These are phyloP conservation scores for Jatropha curcas DNA, from an alignment of 345 rosid genomes.

Conservation along the genomic window DNA sequence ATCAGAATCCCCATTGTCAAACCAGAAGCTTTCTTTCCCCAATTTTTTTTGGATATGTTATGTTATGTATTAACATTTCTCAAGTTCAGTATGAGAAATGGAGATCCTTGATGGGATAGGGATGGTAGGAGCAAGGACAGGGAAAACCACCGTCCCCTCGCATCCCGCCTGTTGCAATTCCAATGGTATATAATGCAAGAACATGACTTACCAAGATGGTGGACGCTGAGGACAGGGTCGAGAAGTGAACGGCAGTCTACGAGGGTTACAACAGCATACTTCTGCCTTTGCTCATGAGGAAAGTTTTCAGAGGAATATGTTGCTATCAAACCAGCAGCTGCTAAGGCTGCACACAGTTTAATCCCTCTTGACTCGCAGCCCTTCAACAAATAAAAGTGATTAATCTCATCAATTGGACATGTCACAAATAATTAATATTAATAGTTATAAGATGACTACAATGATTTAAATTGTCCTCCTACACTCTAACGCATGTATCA, in stretches of 20 bases:
- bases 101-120: too few species aligned
- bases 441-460: too few species aligned
- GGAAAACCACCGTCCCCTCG: too few species aligned
- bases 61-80: too few species aligned
- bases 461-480: too few species aligned
- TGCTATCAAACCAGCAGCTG: slow-evolving; percentile 45
- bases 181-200: too few species aligned
- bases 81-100: too few species aligned
- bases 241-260: slow-evolving; percentile 63
- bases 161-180: too few species aligned
- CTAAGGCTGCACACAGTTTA: slow-evolving; percentile 38
- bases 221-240: slow-evolving; percentile 51
- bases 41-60: too few species aligned
- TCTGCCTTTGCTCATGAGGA: slow-evolving; percentile 26
- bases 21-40: not conserved
- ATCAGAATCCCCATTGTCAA: not conserved
- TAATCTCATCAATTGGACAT: not conserved
- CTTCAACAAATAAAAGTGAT: slow-evolving; percentile 20
- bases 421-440: not conserved
- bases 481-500: too few species aligned
- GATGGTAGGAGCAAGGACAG: too few species aligned
- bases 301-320: slow-evolving; percentile 29
- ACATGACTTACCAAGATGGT: slow-evolving; percentile 50
- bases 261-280: slow-evolving; percentile 50
- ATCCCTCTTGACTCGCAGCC: slow-evolving; percentile 42